These are phyloP conservation scores for Clonostachys rhizophaga DNA, from an alignment of 2,329 filamentous ascomycete genomes.

Conservation along the genomic window DNA sequence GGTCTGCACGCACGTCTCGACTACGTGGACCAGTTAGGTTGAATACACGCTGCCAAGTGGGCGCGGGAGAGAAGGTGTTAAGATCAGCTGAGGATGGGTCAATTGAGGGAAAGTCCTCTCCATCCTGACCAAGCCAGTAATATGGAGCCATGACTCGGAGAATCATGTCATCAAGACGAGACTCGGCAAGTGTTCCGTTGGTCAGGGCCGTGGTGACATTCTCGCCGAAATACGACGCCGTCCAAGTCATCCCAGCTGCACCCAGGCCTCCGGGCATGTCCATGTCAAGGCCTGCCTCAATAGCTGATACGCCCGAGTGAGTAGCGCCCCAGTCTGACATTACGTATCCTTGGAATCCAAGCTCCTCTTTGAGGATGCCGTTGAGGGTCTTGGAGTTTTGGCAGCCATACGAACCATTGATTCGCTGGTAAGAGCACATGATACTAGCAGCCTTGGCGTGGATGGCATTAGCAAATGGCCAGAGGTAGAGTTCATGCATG, in stretches of 20 bases:
- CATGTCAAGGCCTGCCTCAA: conserved; percentile 42
- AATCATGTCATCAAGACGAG: conserved; percentile 40
- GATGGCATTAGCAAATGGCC: conserved; percentile 25
- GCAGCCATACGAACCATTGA: conserved; percentile 45
- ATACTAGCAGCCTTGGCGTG: conserved; percentile 23
- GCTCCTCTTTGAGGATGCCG: conserved; percentile 41
- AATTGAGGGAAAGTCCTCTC: conserved; percentile 31
- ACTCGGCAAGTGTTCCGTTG: conserved; percentile 35
- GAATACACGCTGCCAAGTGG: conserved; percentile 33
- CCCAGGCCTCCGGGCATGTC: conserved; percentile 42
- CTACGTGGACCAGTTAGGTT: conserved; percentile 47
- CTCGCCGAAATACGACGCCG: conserved; percentile 32
- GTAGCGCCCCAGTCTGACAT: conserved; percentile 39
- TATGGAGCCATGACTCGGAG: conserved; percentile 50
- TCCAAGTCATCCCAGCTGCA: conserved; percentile 15
- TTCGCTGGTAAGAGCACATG: conserved; percentile 38
- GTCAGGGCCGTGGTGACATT: conserved; percentile 40
- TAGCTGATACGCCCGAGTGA: conserved; percentile 31
- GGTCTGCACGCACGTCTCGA: conserved; percentile 45
- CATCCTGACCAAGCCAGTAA: conserved; percentile 42
- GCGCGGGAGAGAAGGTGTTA: conserved; percentile 41
- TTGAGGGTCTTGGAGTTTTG: conserved; percentile 43
- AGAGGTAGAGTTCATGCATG: conserved; percentile 37
- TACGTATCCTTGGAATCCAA: conserved; percentile 41
- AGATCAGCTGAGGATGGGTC: conserved; percentile 41